Conservation (phyloP, 164 flowering plant species). For the Hamamelis virginiana region DNA sequence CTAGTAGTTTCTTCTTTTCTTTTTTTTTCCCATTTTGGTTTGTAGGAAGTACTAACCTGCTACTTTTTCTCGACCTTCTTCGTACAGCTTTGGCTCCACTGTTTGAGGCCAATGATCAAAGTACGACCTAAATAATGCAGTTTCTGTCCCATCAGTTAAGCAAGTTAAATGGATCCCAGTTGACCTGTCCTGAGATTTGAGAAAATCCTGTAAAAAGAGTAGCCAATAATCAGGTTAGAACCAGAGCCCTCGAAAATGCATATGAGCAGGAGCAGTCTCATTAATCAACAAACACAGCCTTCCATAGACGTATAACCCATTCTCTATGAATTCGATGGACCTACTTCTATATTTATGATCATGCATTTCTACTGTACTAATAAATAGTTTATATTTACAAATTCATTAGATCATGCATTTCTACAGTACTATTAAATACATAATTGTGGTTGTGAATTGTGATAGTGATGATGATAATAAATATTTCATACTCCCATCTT, state of each 20-base stretch:
- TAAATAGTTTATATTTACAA: background rate
- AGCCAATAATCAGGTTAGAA: conserved; percentile 8
- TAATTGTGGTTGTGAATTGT: no score
- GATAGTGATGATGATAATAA: no score
- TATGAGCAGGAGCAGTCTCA: background rate
- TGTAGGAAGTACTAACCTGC: conserved; percentile 53
- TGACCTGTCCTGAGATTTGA: conserved; percentile 53
- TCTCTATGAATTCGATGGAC: background rate
- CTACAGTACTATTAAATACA: no score
- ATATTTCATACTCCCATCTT: no score
- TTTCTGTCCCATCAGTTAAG: conserved; percentile 68
- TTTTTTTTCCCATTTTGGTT: no score
- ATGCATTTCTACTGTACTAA: background rate
- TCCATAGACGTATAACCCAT: background rate
- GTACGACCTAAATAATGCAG: conserved; percentile 46
- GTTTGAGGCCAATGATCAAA: conserved; percentile 64
- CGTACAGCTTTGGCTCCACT: conserved; percentile 38
- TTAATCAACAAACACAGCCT: background rate
- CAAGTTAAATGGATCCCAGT: conserved; percentile 36
- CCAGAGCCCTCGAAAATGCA: background rate
- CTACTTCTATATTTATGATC: background rate
- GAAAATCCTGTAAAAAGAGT: conserved; percentile 44
- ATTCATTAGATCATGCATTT: background rate
- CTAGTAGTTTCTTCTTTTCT: no score
- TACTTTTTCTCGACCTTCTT: conserved; percentile 80